These are phyloP conservation scores for Boletus rex-veris DNA, from an alignment of 768 basidiomycete species.

Conservation along the genomic window DNA sequence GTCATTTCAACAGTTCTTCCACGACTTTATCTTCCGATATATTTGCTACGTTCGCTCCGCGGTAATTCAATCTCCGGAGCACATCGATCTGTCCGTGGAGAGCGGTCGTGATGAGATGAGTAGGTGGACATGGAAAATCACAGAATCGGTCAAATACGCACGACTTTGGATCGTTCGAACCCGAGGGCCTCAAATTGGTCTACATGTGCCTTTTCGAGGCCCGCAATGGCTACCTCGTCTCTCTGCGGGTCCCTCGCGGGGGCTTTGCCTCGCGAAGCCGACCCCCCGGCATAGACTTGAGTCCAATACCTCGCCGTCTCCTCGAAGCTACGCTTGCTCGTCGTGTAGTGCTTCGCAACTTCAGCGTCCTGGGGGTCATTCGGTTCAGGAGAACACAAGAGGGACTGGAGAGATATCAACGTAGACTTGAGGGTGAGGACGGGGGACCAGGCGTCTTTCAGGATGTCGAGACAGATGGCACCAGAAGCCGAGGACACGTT, in stretches of 20 bases:
- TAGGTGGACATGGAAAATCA: neutral
- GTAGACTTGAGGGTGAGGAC: slow-evolving; percentile 96
- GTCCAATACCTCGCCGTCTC: slow-evolving; percentile 95
- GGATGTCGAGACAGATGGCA: slow-evolving; percentile 89
- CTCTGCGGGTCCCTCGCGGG: slow-evolving; percentile 30
- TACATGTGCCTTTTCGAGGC: slow-evolving; percentile 80
- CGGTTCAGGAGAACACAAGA: slow-evolving; percentile 91
- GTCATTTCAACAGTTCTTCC: slow-evolving; percentile 75
- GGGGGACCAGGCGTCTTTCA: slow-evolving; percentile 89
- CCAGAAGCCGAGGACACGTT: slow-evolving; percentile 93
- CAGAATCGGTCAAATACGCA: slow-evolving; percentile 40
- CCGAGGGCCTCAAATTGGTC: slow-evolving; percentile 81
- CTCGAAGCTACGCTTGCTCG: slow-evolving; percentile 82
- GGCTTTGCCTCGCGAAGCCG: slow-evolving; percentile 42
- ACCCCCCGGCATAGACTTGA: slow-evolving; percentile 82
- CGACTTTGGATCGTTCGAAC: slow-evolving; percentile 80
- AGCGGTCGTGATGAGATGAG: neutral
- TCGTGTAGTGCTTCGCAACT: slow-evolving; percentile 95
- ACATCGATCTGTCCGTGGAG: slow-evolving; percentile 65
- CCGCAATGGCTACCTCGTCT: slow-evolving; percentile 64
- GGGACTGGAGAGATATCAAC: slow-evolving; percentile 88
- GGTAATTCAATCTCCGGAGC: slow-evolving; percentile 84
- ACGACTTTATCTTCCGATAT: slow-evolving; percentile 82
- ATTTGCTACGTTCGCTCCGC: slow-evolving; percentile 74
- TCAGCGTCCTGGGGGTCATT: slow-evolving; percentile 98